Conservation (phyloP, 1,139 yeast species). For the Kodamaea suecica region DNA sequence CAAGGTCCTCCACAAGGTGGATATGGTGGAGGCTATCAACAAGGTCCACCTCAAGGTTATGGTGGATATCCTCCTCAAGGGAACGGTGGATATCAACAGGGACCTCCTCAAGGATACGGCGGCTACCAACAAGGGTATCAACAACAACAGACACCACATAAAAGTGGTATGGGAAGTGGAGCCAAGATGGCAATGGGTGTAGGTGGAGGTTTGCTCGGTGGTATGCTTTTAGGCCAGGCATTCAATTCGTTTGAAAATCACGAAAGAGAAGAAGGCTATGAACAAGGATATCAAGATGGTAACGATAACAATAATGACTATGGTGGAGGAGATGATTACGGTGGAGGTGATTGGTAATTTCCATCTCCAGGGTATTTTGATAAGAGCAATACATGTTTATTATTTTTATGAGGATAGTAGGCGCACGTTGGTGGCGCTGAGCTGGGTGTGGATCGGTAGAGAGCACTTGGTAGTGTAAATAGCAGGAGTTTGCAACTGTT, state of each 20-base stretch:
- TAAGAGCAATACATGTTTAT: too few species aligned
- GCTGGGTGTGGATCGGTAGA: too few species aligned
- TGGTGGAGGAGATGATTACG: slow-evolving; percentile 15
- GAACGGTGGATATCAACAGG: slow-evolving; percentile 9
- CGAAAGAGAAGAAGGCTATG: slow-evolving; percentile 25
- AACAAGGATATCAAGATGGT: slow-evolving; percentile 36
- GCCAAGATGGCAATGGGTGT: slow-evolving; percentile 66
- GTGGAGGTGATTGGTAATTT: slow-evolving; percentile 24
- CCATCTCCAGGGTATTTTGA: too few species aligned
- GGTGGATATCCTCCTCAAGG: slow-evolving; percentile 21
- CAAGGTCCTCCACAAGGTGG: slow-evolving; percentile 18
- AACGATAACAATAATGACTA: slow-evolving; percentile 17
- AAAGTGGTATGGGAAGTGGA: slow-evolving; percentile 23
- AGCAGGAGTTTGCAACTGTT: too few species aligned
- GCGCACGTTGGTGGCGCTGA: too few species aligned
- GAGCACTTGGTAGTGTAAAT: too few species aligned
- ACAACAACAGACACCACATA: slow-evolving; percentile 10
- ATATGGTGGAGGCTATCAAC: slow-evolving; percentile 18
- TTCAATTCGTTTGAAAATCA: slow-evolving; percentile 20
- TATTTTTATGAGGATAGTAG: too few species aligned
- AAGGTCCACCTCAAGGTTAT: slow-evolving; percentile 19
- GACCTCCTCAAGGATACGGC: slow-evolving; percentile 20
- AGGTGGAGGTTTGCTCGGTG: slow-evolving; percentile 81
- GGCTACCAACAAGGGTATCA: slow-evolving; percentile 23
- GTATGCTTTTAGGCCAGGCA: slow-evolving; percentile 47